Evolutionary conservation across 768 basidiomycete species (phyloP).

Genomic region (Wakefieldia striispora): DNA sequence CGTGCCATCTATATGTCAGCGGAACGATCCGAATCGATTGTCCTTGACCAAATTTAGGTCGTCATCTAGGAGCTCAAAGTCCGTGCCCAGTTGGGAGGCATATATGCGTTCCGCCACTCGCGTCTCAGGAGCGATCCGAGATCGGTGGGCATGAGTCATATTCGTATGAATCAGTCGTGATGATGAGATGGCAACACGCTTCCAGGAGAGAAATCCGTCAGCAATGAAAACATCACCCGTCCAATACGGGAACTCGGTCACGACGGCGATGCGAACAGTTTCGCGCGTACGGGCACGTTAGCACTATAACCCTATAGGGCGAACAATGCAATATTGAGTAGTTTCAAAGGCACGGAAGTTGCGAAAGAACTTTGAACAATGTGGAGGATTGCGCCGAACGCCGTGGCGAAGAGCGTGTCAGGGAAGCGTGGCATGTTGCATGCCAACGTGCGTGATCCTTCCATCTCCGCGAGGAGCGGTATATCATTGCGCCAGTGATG

Average conservation of each 20-base stretch:
- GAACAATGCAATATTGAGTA: constrained; percentile 24
- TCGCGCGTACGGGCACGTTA: constrained; percentile 6
- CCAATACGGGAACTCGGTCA: constrained; percentile 7
- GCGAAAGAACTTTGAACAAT: not conserved
- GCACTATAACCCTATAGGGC: constrained; percentile 21
- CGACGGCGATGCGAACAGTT: constrained; percentile 9
- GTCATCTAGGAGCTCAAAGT: not conserved
- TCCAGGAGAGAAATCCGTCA: constrained; percentile 1
- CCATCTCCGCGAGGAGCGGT: constrained; percentile 9
- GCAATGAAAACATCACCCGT: constrained; percentile 6
- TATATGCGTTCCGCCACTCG: constrained; percentile 2
- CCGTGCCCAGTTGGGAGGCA: not conserved
- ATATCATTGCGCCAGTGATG: not conserved
- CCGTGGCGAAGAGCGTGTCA: constrained; percentile 6
- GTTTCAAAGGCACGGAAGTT: constrained; percentile 9
- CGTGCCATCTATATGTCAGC: constrained; percentile 5
- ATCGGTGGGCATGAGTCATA: constrained; percentile 6
- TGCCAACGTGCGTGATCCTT: not conserved
- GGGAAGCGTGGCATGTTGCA: constrained; percentile 11
- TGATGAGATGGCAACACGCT: not conserved
- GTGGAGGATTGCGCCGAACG: constrained; percentile 7
- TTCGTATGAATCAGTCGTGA: not conserved
- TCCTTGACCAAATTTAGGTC: not conserved
- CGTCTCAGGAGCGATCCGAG: constrained; percentile 6
- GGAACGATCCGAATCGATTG: not conserved